Conservation (phyloP, 2,329 filamentous ascomycete species). For the Cercospora sp. region DNA sequence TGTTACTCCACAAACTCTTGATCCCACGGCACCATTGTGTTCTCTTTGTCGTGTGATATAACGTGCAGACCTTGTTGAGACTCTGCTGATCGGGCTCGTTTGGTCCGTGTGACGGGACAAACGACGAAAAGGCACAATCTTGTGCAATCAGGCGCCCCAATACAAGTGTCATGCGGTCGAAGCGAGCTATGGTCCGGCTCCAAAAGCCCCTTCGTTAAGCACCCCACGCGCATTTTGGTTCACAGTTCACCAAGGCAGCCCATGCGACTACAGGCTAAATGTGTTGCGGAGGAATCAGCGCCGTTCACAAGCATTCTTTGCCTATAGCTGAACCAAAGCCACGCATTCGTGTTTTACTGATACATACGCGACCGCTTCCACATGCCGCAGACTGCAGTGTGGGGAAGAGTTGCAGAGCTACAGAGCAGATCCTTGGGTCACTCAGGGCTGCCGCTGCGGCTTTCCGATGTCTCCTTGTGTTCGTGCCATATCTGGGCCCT, state of each 20-base stretch:
- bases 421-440: not conserved
- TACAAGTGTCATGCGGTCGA: not conserved
- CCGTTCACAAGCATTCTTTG: not conserved
- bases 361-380: not conserved
- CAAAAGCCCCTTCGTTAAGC: not conserved
- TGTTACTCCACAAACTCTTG: not conserved
- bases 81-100: not conserved
- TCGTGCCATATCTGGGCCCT: not conserved
- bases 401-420: not conserved
- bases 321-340: not conserved
- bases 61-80: not conserved
- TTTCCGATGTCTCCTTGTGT: not conserved
- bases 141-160: not conserved
- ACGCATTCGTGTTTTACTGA: not conserved
- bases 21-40: not conserved
- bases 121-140: not conserved
- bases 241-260: not conserved
- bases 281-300: not conserved
- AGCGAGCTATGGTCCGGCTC: not conserved
- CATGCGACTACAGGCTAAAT: not conserved
- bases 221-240: not conserved
- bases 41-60: not conserved
- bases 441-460: not conserved
- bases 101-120: not conserved
- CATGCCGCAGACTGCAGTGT: not conserved